Evolutionary conservation across 805 yeast species (phyloP).

Genomic region (Saturnispora halmiae): DNA sequence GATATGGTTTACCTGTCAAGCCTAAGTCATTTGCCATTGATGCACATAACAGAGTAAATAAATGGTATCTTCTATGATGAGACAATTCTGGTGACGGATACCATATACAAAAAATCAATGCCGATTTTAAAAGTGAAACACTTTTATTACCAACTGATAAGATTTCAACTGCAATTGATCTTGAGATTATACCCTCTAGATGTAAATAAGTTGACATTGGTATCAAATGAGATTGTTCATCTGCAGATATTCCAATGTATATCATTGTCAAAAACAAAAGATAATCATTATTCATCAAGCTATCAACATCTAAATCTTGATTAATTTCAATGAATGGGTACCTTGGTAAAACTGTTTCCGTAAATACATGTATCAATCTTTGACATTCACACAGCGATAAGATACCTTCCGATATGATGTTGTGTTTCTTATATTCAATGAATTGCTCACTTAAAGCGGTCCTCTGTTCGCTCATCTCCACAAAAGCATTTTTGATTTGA

Average conservation of each 20-base stretch:
- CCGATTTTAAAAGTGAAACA: slow-evolving; percentile 53
- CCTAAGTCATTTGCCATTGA: slow-evolving; percentile 72
- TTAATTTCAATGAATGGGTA: slow-evolving; percentile 56
- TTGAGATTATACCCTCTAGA: slow-evolving; percentile 45
- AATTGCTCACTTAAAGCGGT: slow-evolving; percentile 25
- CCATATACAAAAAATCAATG: slow-evolving; percentile 62
- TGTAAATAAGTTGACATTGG: slow-evolving; percentile 36
- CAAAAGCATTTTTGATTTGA: slow-evolving; percentile 35
- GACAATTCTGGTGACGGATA: slow-evolving; percentile 78
- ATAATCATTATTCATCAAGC: slow-evolving; percentile 45
- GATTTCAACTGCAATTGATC: slow-evolving; percentile 46
- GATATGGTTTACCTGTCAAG: slow-evolving; percentile 45
- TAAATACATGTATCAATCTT: slow-evolving; percentile 42
- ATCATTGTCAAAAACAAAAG: slow-evolving; percentile 55
- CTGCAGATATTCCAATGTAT: slow-evolving; percentile 46
- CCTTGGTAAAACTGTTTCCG: slow-evolving; percentile 34
- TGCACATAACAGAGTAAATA: slow-evolving; percentile 55
- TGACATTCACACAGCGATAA: slow-evolving; percentile 53
- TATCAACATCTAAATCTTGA: slow-evolving; percentile 34
- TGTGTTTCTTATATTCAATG: slow-evolving; percentile 26
- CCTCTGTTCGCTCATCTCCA: slow-evolving; percentile 37
- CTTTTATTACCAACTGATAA: slow-evolving; percentile 64
- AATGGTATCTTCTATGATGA: slow-evolving; percentile 67
- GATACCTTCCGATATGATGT: slow-evolving; percentile 49
- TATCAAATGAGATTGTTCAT: slow-evolving; percentile 20